Base-by-base conservation (phyloP, 208 protist species). In the Crithidia sp. region DNA sequence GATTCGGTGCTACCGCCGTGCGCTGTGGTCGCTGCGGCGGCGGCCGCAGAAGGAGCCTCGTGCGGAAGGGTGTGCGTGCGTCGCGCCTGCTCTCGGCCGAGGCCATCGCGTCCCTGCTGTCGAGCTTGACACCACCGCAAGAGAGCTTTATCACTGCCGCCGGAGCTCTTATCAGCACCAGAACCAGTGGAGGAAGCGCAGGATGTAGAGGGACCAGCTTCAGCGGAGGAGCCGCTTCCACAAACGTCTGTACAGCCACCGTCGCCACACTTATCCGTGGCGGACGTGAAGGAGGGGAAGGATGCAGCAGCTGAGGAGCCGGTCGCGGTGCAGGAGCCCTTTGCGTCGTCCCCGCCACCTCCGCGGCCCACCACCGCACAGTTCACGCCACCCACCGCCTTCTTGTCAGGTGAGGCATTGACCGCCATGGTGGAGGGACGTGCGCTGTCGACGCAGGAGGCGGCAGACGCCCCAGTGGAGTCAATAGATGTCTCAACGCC, bases 1-100 rank as follows among this genome's bases (percentile, higher is more conserved):
- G 9, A 78, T 97, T 40, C 86, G 87, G 12, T 86, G 88, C 54
- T 97, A 97, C 63, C 85, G 90, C 0, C 86, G 89, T 10, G 87
- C 89, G 36, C 56, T 97, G 56, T 95, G 88, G 89, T 71, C 90
- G 10, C 67, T 97, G 19, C 72, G 52, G 73, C 56, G 50, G 52
- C 39, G 36, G 41, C 28, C 28, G 28, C 28, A 28, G 28, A 28
- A 28, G 28, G 28, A n/a, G 28, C 28, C 28, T 28, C 28, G 28
- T 28, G 28, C 28, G 28, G 28, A 28, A 28, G 28, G 28, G 45
- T 13, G 45, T 7, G 9, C 45, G 45, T 14, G 45, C 12, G 9
- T 49, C 45, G 9, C 45, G 9, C 9, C 45, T 49, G 12, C 7
- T 49, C 45, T 49, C 45, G 7, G 45, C 45, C 45, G 45, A 49